phyloP scores from a whole-genome alignment of 2,329 filamentous ascomycete genomes.

The Hymenoscyphus scutula region DNA sequence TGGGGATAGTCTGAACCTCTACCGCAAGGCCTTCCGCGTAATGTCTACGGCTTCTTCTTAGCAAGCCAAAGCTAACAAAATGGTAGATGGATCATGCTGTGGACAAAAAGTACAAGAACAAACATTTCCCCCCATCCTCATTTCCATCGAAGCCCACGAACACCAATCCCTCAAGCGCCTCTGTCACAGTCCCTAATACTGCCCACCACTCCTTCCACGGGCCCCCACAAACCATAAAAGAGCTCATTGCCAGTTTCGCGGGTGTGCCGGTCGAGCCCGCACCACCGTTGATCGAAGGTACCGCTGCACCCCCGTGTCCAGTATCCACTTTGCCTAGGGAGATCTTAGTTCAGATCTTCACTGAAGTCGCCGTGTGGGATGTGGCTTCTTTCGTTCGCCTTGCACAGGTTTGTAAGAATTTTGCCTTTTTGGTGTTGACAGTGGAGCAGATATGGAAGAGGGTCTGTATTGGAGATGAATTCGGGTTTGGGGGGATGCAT shows the following conservation, averaged over 20 bases:
- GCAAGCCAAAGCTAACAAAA: conserved; percentile 16
- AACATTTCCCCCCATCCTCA: conserved; percentile 73
- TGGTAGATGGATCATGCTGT: conserved; percentile 76
- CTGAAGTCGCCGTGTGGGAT: conserved; percentile 69
- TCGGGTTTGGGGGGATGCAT: conserved; percentile 81
- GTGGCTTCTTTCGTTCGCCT: conserved; percentile 74
- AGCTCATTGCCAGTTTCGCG: conserved; percentile 77
- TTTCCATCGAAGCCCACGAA: conserved; percentile 44
- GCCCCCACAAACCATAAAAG: conserved; percentile 53
- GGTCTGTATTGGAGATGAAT: conserved; percentile 65
- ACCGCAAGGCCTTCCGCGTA: conserved; percentile 86
- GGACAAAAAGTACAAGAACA: conserved; percentile 83
- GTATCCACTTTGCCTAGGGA: conserved; percentile 78
- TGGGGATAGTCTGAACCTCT: conserved; percentile 83
- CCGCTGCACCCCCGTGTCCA: conserved; percentile 73
- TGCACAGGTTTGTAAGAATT: conserved; percentile 77
- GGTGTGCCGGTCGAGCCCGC: conserved; percentile 64
- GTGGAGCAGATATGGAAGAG: conserved; percentile 86
- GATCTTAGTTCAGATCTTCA: conserved; percentile 76
- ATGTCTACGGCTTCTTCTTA: conserved; percentile 25
- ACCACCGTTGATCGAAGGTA: conserved; percentile 68
- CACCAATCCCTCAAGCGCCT: conserved; percentile 45
- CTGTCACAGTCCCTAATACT: conserved; percentile 50
- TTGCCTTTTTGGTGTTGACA: conserved; percentile 80
- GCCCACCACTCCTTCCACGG: conserved; percentile 57